Conservation (phyloP, 257 asterid species). For the Capsicum baccatum region DNA sequence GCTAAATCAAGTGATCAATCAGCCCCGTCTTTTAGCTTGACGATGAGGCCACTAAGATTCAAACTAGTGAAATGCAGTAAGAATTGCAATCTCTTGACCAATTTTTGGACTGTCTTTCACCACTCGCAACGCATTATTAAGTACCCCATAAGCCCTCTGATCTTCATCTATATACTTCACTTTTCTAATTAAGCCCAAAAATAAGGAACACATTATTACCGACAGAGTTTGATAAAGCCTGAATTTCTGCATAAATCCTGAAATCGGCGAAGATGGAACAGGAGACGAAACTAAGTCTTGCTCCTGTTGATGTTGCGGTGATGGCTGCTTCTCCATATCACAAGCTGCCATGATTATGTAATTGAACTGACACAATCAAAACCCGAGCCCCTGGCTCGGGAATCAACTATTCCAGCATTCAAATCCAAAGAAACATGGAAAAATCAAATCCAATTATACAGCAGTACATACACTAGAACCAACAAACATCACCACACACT, state of each 20-base stretch:
- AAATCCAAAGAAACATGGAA: conserved; percentile 42
- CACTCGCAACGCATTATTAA: not conserved
- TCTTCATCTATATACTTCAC: not conserved
- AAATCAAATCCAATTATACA: conserved; percentile 33
- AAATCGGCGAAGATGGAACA: conserved; percentile 39
- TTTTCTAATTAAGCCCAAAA: not conserved
- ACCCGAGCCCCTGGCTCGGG: conserved; percentile 97
- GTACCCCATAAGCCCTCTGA: not conserved
- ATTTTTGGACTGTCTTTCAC: conserved; percentile 2
- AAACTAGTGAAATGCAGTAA: not conserved
- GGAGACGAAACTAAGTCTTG: conserved; percentile 43
- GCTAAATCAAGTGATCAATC: conserved; percentile 22
- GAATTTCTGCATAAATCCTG: conserved; percentile 86
- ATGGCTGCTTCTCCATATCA: conserved; percentile 38
- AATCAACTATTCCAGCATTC: conserved; percentile 81
- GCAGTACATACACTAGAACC: conserved; percentile 36
- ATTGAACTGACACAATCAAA: conserved; percentile 36
- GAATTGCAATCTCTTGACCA: not conserved
- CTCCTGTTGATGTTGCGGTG: conserved; percentile 35
- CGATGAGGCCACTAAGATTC: not conserved
- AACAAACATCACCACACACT: conserved; percentile 45
- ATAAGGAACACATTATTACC: conserved; percentile 49
- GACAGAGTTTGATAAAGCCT: conserved; percentile 89
- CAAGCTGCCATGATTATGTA: conserved; percentile 52
- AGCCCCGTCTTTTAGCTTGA: not conserved